Evolutionary conservation across 1,139 yeast species (phyloP), one percentile per base, ranked within the genome.

Genomic region (Hansenula sp.): DNA sequence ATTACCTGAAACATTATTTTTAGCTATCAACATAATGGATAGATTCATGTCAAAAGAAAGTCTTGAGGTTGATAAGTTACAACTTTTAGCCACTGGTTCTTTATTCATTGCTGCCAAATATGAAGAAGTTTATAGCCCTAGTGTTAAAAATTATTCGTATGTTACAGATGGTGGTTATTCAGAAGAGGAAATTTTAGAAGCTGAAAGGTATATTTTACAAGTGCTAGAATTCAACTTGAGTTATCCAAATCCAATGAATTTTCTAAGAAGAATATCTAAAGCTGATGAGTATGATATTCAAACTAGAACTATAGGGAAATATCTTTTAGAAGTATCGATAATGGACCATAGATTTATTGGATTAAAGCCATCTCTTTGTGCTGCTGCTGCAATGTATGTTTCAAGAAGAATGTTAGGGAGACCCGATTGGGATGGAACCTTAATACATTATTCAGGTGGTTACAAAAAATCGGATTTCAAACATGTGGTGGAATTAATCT

Each of bases 171-270:
- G 72, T 24, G 89, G 93, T 13, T 89, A 85, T 60, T 76, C 88
- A 11, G 93, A 84, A 61, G 89, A 84, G 45, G 96, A 89, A 59
- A 88, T 93, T 47, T 74, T 90, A 54, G 82, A 79, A 56, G 96
- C 96, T 27, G 99, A 93, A 66, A 82, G 84, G 63, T 84, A 79
- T 57, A 84, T 93, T 50, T 70, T 93, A 46, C 83, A 86, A 46
- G 80, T 81, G 37, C 70, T 93, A 45, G 76, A 83, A 50, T 93
- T 86, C 65, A 85, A 89, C 60, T 74, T 93, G 60, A 84, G 89
- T 53, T 89, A 86, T 63, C 96, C 98, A 34, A 90, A 87, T 62
- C 98, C 98, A 43, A 84, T 93, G 85, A 90, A 90, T 66, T 93
- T 91, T 60, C 70, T 93, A 58, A 79, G 98, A 61, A 77, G 98